These are phyloP conservation scores for Endogone sp. DNA, from an alignment of 192 early-diverging fungal genomes.

Conservation along the genomic window DNA sequence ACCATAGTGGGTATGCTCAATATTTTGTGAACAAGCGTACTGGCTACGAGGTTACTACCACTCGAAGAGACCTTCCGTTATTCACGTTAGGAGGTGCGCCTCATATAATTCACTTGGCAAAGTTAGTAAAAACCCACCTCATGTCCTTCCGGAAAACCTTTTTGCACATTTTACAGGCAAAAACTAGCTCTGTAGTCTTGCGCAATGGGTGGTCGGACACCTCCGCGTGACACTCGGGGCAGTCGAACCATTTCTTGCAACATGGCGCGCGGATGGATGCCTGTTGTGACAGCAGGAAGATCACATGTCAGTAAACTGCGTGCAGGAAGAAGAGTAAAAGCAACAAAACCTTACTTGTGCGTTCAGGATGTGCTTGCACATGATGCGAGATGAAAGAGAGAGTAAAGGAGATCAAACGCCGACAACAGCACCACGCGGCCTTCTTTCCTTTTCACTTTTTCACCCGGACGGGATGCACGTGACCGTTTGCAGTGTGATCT, in stretches of 20 bases:
- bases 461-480: too few species aligned
- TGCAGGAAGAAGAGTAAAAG: neutral
- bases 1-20: too few species aligned
- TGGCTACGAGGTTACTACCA: too few species aligned
- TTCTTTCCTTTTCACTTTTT: too few species aligned
- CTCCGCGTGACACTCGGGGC: slow-evolving; percentile 92
- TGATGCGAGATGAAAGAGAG: slow-evolving; percentile 15
- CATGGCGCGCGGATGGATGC: slow-evolving; percentile 89
- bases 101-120: too few species aligned
- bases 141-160: slow-evolving; percentile 96
- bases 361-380: slow-evolving; percentile 98
- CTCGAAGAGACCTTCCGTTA: too few species aligned
- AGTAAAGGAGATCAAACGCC: neutral
- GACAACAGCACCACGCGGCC: too few species aligned
- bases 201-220: slow-evolving; percentile 67
- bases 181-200: slow-evolving; percentile 87
- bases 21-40: too few species aligned
- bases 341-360: slow-evolving; percentile 68
- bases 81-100: too few species aligned
- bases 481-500: too few species aligned
- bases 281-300: slow-evolving; percentile 43
- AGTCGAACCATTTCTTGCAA: slow-evolving; percentile 97
- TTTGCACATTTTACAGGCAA: slow-evolving; percentile 98
- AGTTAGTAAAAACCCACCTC: slow-evolving; percentile 17
- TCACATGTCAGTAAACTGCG: neutral